Conservation (phyloP, 2,329 filamentous ascomycete genomes). For the Microsporum audouinii region DNA sequence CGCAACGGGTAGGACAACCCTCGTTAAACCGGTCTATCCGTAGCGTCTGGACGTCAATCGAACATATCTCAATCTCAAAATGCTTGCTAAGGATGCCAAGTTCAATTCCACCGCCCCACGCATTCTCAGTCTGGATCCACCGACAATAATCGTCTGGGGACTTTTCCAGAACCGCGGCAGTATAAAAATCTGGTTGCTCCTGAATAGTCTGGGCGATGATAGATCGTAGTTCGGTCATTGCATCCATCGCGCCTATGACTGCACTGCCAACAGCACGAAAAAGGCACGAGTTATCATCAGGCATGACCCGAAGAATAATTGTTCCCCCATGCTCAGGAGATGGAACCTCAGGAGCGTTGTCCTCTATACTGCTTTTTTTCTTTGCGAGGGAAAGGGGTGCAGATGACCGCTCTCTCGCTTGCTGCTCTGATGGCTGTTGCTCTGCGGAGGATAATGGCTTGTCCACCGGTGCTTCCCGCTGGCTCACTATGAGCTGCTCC, state of each 20-base stretch:
- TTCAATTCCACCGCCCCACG: constrained; percentile 89
- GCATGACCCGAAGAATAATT: constrained; percentile 78
- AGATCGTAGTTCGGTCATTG: constrained; percentile 60
- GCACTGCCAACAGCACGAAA: constrained; percentile 80
- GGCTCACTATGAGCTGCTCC: constrained; percentile 55
- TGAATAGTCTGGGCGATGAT: constrained; percentile 72
- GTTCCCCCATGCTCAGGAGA: constrained; percentile 46
- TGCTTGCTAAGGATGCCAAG: constrained; percentile 72
- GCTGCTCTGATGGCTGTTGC: neutral
- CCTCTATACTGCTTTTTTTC: constrained; percentile 26
- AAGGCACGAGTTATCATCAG: constrained; percentile 89
- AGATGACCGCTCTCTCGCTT: neutral
- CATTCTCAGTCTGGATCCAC: constrained; percentile 67
- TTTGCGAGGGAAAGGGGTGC: constrained; percentile 26
- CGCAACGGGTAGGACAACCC: constrained; percentile 54
- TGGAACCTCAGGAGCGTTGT: constrained; percentile 51
- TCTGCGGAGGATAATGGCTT: neutral
- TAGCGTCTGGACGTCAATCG: constrained; percentile 63
- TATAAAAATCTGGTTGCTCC: constrained; percentile 59
- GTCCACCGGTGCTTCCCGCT: constrained; percentile 26
- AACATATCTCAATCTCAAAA: constrained; percentile 75
- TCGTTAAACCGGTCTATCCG: constrained; percentile 69
- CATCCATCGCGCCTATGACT: constrained; percentile 55
- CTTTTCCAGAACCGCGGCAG: constrained; percentile 62
- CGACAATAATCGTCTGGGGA: constrained; percentile 64